Evolutionary conservation across 169 alveolate species (phyloP), one percentile per base, ranked within the genome.

Genomic region (Babesia ovata): DNA sequence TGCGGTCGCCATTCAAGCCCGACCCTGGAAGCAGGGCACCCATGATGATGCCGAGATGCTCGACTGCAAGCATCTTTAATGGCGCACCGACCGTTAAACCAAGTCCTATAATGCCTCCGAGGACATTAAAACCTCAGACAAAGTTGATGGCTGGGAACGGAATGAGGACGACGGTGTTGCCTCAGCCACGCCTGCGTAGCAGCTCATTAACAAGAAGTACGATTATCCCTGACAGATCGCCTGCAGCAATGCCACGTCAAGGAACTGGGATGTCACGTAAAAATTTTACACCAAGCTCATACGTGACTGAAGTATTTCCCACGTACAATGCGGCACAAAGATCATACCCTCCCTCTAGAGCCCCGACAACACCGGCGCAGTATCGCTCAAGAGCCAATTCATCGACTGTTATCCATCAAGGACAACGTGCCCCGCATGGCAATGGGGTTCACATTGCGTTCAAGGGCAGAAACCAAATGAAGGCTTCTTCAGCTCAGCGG

Each of bases 31-130:
- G 44, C 46, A 17, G 58, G 7, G 76, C 42, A 0, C 76, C 76
- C 16, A 67, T 67, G 76, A 54, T 54, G 67, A 65, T 65, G 74
- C 76, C 76, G 21, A 0, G 76, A 4, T 19, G 50, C 39, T 52
- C 76, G 6, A 67, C 76, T 16, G 52, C 76, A 12, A 54, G 54
- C 45, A 36, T 67, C 29, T 21, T 29, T 0, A 36, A 46, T 11
- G 19, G 45, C 54, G 11, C 54, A 4, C 3, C 70, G 13, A 29
- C 42, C 21, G 11, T 8, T 22, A 7, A 19, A 39, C 56, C 17
- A 3, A 11, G n/a, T 16, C 39, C 21, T 36, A 24, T 22, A 14
- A 8, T 26, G 21, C 28, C 28, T 1, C 14, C 19, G 21, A 58
- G 9, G 19, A 46, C 45, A 12, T 42, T 7, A 1, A n/a, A 17